Conservation (phyloP, 2,329 filamentous ascomycete species). For the Phialemonium atrogriseum region DNA sequence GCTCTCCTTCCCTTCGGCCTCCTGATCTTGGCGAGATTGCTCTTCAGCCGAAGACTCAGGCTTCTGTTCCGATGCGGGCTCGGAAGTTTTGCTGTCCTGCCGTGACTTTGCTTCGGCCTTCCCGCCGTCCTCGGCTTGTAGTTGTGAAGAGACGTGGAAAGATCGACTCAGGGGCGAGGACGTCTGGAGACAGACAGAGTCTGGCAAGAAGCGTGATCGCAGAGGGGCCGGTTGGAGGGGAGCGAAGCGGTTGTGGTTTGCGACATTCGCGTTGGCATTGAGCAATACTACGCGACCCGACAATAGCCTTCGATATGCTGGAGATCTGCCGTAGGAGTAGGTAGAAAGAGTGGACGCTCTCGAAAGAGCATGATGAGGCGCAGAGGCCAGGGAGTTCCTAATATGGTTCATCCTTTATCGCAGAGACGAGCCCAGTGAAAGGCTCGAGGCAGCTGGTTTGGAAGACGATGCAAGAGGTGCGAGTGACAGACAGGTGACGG, state of each 20-base stretch:
- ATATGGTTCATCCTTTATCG: no score
- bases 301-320: slow-evolving; percentile 39
- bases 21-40: slow-evolving; percentile 27
- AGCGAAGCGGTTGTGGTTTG: no score
- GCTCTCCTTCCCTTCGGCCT: slow-evolving; percentile 33
- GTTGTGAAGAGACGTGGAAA: slow-evolving; percentile 28
- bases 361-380: slow-evolving; percentile 31
- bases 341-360: slow-evolving; percentile 30
- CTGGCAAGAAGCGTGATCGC: slow-evolving; percentile 37
- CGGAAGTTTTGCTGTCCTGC: slow-evolving; percentile 20
- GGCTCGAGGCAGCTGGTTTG: no score
- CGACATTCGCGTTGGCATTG: no score
- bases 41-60: slow-evolving; percentile 30
- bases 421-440: no score
- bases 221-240: slow-evolving; percentile 25
- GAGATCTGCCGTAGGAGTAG: slow-evolving; percentile 33
- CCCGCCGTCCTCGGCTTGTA: slow-evolving; percentile 20
- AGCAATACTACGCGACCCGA: no score
- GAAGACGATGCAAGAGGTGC: slow-evolving; percentile 13
- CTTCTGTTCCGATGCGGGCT: slow-evolving; percentile 25
- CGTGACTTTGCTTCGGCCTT: slow-evolving; percentile 11
- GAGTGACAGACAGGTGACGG: background rate
- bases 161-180: slow-evolving; percentile 20
- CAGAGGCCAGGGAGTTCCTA: no score
- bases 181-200: slow-evolving; percentile 27